A percentile compares a stretch with the other conserved stretches of the same genome.
phyloP scores from a whole-genome alignment of 2,329 filamentous ascomycete species.

The Laburnicola sp. region DNA sequence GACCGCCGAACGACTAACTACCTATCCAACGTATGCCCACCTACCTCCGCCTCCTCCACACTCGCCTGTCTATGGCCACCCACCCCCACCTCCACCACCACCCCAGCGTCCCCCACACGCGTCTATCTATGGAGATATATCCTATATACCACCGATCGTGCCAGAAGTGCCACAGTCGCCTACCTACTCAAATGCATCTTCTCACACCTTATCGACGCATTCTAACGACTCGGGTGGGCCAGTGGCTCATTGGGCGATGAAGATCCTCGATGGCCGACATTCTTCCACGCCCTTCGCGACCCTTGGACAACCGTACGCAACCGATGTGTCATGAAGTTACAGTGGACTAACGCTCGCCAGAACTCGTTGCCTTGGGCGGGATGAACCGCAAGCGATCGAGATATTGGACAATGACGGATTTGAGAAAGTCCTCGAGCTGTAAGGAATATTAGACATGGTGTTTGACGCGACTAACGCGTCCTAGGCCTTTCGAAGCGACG shows the following conservation, averaged over 20 bases:
- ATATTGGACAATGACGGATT: constrained; percentile 46
- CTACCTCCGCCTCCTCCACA: constrained; percentile 12
- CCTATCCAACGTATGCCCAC: constrained; percentile 15
- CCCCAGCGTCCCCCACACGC: constrained; percentile 14
- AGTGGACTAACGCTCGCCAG: constrained; percentile 16
- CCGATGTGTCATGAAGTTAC: not conserved
- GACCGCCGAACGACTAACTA: constrained; percentile 30
- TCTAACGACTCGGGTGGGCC: constrained; percentile 39
- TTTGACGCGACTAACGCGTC: constrained; percentile 1
- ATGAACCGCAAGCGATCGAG: constrained; percentile 41
- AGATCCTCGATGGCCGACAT: constrained; percentile 50
- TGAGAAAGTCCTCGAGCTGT: constrained; percentile 46
- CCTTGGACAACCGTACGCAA: constrained; percentile 28
- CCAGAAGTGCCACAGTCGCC: constrained; percentile 49
- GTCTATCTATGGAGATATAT: constrained; percentile 33
- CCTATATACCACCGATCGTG: constrained; percentile 39
- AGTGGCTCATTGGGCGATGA: constrained; percentile 49
- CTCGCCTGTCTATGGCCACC: constrained; percentile 22
- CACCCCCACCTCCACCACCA: constrained; percentile 17
- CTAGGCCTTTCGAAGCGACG: constrained; percentile 53
- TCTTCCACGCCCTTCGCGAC: constrained; percentile 42
- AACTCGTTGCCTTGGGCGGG: constrained; percentile 42
- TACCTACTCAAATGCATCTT: constrained; percentile 49
- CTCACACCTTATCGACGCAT: constrained; percentile 44
- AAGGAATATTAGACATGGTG: constrained; percentile 6